Conservation (phyloP, 805 yeast species). For the Candida krabiensis region DNA sequence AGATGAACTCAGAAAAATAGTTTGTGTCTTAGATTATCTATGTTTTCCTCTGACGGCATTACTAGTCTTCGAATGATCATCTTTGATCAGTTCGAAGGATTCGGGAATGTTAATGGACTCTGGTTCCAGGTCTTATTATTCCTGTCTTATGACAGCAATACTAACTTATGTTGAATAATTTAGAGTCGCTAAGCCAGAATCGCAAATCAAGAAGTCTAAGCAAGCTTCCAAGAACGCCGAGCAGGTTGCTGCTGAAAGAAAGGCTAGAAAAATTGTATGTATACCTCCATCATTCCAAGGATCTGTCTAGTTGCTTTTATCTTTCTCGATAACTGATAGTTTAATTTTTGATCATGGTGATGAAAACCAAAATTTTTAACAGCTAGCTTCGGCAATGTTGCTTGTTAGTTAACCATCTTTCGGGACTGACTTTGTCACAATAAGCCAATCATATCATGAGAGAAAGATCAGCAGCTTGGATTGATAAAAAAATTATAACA, state of each 20-base stretch:
- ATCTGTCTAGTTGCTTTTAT: conserved; percentile 46
- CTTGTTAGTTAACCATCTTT: conserved; percentile 79
- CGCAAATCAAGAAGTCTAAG: conserved; percentile 80
- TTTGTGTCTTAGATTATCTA: conserved; percentile 16
- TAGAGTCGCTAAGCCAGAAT: conserved; percentile 70
- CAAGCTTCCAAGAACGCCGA: conserved; percentile 75
- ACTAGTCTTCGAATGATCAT: conserved; percentile 30
- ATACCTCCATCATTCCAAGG: conserved; percentile 9
- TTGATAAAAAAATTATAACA: background rate
- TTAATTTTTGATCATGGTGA: conserved; percentile 27
- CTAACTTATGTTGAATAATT: conserved; percentile 18
- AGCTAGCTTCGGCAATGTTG: conserved; percentile 76
- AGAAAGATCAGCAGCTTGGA: background rate
- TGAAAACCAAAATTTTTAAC: conserved; percentile 50
- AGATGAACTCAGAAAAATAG: background rate
- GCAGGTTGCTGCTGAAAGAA: conserved; percentile 77
- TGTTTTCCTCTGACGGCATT: conserved; percentile 34
- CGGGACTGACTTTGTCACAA: conserved; percentile 61
- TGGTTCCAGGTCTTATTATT: conserved; percentile 5
- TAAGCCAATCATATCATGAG: conserved; percentile 1
- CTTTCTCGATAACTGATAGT: conserved; percentile 2
- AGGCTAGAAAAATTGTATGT: conserved; percentile 81
- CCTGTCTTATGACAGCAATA: conserved; percentile 8
- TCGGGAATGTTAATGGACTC: conserved; percentile 17
- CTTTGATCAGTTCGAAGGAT: conserved; percentile 28